A percentile compares a stretch with the other conserved stretches of the same genome.
Conservation (phyloP, 352 stramenopile species). For the Phytopythium ostracodes region DNA sequence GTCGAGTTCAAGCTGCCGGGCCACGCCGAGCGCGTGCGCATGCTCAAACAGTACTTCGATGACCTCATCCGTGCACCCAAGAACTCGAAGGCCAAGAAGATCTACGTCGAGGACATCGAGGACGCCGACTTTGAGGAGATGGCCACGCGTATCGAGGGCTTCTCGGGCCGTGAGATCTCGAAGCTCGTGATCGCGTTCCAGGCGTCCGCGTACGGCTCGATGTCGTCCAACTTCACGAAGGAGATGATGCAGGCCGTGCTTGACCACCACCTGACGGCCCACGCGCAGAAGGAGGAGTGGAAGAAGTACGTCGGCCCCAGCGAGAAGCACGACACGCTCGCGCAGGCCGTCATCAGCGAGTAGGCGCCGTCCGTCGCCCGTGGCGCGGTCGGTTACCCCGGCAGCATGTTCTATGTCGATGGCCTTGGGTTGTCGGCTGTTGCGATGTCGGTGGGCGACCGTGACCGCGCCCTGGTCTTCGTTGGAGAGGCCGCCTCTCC, state of each 20-base stretch:
- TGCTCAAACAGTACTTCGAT: constrained; percentile 98
- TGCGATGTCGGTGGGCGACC: not conserved
- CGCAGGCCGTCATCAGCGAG: constrained; percentile 44
- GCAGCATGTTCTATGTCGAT: not conserved
- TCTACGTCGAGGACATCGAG: constrained; percentile 90
- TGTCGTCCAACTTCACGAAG: constrained; percentile 91
- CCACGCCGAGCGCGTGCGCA: constrained; percentile 92
- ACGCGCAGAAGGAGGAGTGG: constrained; percentile 93
- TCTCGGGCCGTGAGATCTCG: constrained; percentile 98
- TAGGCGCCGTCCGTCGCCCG: constrained; percentile 18
- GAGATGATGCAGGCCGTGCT: constrained; percentile 93
- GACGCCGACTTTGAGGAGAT: constrained; percentile 91
- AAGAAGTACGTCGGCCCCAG: constrained; percentile 71
- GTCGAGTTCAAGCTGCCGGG: constrained; percentile 95
- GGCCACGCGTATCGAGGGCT: constrained; percentile 93
- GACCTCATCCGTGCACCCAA: constrained; percentile 94
- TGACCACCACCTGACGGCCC: constrained; percentile 91
- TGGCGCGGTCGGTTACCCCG: not conserved
- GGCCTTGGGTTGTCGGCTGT: not conserved
- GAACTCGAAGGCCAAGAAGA: constrained; percentile 84
- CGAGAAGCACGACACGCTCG: constrained; percentile 41
- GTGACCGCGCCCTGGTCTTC: not conserved
- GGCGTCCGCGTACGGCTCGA: constrained; percentile 95
- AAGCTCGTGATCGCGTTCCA: constrained; percentile 99
- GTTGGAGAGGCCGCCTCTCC: not conserved